Evolutionary conservation across 1,284 basidiomycete species (phyloP), one percentile per base, ranked within the genome.

Genomic region (Lentinula novae-zelandiae): DNA sequence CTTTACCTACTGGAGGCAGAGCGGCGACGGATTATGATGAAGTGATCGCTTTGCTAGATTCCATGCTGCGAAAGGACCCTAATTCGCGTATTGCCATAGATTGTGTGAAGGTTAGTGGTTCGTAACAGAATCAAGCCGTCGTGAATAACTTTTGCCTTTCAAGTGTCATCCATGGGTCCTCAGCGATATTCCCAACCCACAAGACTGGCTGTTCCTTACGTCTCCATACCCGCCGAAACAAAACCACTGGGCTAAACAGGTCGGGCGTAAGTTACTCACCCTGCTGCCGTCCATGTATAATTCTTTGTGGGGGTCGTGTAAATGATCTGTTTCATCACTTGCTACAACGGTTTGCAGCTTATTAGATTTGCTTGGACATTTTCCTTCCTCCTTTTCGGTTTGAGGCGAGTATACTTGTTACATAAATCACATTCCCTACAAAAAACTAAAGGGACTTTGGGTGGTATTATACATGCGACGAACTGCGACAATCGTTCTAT

Each of bases 11-110:
- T 0, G 83, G 84, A 17, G 84, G 83, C 49, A 76, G 82, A 58
- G 70, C 73, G 60, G 73, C 78, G 55, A 63, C 64, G 55, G 68
- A 73, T 56, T 53, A 58, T 9, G 74, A 73, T 15, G 73, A 74
- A 3, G 82, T 89, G 27, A 76, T 93, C 13, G 80, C 86, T 58
- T 72, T 96, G 36, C 75, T 96, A 39, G 81, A 85, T 39, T 75
- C 78, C 33, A 75, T 96, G 71, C 76, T 96, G 27, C 85, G 93
- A 71, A 96, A 96, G 77, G 84, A 94, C 69, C 89, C 90, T 1
- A 68, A 69, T 9, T 82, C 85, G 70, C 81, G 94, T 49, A 87
- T 92, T 50, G 84, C 82, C 8, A 74, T 95, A 39, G 81, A 85
- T n/a, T 81, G 88, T 62, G 82, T 93, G 64, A 95, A 94, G 82